phyloP scores from a whole-genome alignment of 345 rosid genomes.

The Brassica incana region DNA sequence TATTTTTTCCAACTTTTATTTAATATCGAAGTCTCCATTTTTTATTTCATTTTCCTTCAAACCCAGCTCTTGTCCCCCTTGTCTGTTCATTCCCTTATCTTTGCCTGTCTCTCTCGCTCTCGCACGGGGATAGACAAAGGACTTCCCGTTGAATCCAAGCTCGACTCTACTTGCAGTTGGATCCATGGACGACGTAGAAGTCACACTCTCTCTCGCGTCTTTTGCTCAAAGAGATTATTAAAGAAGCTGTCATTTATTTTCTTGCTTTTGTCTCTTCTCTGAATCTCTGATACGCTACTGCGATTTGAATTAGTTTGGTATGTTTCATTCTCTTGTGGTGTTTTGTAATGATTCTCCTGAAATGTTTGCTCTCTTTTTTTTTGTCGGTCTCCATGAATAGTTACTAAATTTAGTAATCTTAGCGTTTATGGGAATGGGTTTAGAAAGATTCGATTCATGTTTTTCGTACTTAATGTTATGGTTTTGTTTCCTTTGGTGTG shows the following conservation, averaged over 20 bases:
- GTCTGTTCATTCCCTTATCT: slow-evolving; percentile 3
- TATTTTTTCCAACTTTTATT: neutral
- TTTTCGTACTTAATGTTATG: neutral
- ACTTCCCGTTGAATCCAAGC: slow-evolving; percentile 13
- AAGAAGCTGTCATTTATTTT: neutral
- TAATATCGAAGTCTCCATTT: neutral
- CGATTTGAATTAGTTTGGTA: slow-evolving; percentile 1
- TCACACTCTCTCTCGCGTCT: slow-evolving; percentile 26
- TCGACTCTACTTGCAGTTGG: slow-evolving; percentile 2
- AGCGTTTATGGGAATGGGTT: neutral
- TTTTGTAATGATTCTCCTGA: slow-evolving; percentile 11
- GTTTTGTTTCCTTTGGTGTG: slow-evolving; percentile 1
- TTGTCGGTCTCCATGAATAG: neutral
- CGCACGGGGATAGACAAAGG: slow-evolving; percentile 7
- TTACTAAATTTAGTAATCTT: slow-evolving; percentile 10
- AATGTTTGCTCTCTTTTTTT: neutral
- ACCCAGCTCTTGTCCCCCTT: slow-evolving; percentile 4
- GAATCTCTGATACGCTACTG: slow-evolving; percentile 16
- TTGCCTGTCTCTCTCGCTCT: slow-evolving; percentile 14
- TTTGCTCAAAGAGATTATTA: slow-evolving; percentile 5
- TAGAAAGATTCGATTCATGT: neutral
- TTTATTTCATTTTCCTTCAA: neutral
- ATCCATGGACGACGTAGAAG: slow-evolving; percentile 25
- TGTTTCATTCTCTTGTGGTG: slow-evolving; percentile 2
- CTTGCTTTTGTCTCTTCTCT: neutral